phyloP scores from a whole-genome alignment of 345 rosid genomes.

The Citrus medica region DNA sequence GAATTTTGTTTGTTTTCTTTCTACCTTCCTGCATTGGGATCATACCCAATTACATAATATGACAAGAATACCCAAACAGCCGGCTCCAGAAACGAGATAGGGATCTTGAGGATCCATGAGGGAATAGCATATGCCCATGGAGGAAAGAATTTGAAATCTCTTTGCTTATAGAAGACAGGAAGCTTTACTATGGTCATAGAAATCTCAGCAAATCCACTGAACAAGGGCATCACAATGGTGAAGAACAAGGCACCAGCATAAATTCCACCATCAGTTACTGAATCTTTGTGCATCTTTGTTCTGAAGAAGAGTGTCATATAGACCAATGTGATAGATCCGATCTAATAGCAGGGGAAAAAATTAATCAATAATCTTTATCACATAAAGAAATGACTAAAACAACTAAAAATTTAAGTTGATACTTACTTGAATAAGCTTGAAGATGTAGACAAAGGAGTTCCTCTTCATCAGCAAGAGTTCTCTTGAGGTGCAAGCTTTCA shows the following conservation, averaged over 20 bases:
- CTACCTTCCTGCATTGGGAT: constrained; percentile 71
- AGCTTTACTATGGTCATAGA: constrained; percentile 79
- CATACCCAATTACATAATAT: constrained; percentile 73
- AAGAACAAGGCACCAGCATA: constrained; percentile 74
- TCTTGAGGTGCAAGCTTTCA: constrained; percentile 54
- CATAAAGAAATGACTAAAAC: background rate
- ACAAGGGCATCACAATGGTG: constrained; percentile 41
- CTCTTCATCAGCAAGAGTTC: constrained; percentile 62
- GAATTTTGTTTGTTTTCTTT: background rate
- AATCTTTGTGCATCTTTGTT: constrained; percentile 50
- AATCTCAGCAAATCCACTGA: constrained; percentile 69
- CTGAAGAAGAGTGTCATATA: constrained; percentile 65
- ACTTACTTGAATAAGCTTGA: constrained; percentile 48
- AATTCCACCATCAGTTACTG: constrained; percentile 43
- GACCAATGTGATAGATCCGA: constrained; percentile 33
- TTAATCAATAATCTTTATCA: background rate
- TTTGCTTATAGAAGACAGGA: constrained; percentile 86
- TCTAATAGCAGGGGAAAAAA: constrained; percentile 25
- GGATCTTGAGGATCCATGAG: constrained; percentile 74
- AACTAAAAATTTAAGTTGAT: background rate
- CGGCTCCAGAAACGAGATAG: constrained; percentile 61
- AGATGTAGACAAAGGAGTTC: constrained; percentile 46
- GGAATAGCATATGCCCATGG: constrained; percentile 82
- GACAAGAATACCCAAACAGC: constrained; percentile 56
- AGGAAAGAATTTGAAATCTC: constrained; percentile 71